Evolutionary conservation across 2,329 filamentous ascomycete species (phyloP).

Genomic region (Calonectria pseudoreteaudii): DNA sequence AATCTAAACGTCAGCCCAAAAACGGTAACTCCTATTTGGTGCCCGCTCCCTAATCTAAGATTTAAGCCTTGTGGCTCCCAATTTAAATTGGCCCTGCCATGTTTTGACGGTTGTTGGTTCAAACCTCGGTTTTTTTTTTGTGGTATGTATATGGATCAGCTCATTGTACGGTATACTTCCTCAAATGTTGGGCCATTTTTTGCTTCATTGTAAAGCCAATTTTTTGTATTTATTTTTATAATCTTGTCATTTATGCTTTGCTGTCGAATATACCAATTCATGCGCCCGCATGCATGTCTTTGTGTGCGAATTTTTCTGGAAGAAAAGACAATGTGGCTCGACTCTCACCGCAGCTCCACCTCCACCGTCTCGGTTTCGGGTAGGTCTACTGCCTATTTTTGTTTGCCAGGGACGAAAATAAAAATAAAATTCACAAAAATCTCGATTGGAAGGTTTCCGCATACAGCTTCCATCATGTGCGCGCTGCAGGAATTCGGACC

Average conservation of each 20-base stretch:
- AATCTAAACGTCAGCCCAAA: background rate
- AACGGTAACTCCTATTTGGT: background rate
- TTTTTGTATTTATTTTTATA: too few species aligned
- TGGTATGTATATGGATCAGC: background rate
- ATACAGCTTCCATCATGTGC: background rate
- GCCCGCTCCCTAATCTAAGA: background rate
- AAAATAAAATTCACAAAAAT: background rate
- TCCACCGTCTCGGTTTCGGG: background rate
- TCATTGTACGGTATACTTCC: background rate
- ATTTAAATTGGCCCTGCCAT: background rate
- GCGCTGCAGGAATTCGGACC: background rate
- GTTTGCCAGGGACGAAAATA: background rate
- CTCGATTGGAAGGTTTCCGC: background rate
- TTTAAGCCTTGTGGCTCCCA: background rate
- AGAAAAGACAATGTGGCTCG: background rate
- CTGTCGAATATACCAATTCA: background rate
- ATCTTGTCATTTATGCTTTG: too few species aligned
- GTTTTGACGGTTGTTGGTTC: too few species aligned
- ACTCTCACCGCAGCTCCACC: background rate
- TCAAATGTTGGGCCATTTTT: background rate
- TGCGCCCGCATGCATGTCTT: background rate
- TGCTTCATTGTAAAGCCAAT: too few species aligned
- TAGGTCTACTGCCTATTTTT: background rate
- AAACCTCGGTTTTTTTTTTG: background rate
- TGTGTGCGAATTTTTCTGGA: background rate